phyloP scores from a whole-genome alignment of 495 filamentous ascomycete species.

The Sporormia fimetaria region DNA sequence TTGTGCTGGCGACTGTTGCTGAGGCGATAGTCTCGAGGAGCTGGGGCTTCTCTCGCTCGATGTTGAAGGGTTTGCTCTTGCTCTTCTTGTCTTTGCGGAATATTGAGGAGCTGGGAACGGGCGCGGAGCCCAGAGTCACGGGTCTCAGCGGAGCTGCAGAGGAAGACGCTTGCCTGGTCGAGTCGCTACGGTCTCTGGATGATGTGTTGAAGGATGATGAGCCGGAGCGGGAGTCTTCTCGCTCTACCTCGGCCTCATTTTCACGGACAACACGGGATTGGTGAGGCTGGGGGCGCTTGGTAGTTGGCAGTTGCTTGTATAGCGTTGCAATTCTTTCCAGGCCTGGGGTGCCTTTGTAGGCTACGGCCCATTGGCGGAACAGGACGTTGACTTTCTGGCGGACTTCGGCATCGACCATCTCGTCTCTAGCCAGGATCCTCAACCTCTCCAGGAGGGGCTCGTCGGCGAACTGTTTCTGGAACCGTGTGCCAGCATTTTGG shows the following conservation, averaged over 20 bases:
- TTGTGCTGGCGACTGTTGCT: slow-evolving; percentile 77
- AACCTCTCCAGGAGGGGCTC: slow-evolving; percentile 90
- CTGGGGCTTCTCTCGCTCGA: slow-evolving; percentile 76
- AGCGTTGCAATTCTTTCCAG: slow-evolving; percentile 68
- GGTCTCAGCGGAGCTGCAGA: slow-evolving; percentile 21
- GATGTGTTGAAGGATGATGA: slow-evolving; percentile 7
- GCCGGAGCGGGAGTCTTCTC: slow-evolving; percentile 35
- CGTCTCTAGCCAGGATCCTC: slow-evolving; percentile 73
- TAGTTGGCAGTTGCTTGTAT: slow-evolving; percentile 66
- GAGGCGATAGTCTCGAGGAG: slow-evolving; percentile 76
- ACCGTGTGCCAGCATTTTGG: slow-evolving; percentile 82
- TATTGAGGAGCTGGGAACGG: slow-evolving; percentile 26
- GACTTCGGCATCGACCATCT: slow-evolving; percentile 74
- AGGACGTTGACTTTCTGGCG: slow-evolving; percentile 74
- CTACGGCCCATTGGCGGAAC: slow-evolving; percentile 76
- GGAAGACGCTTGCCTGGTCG: slow-evolving; percentile 17
- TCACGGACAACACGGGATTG: slow-evolving; percentile 72
- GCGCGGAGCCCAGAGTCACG: slow-evolving; percentile 16
- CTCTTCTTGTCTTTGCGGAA: slow-evolving; percentile 39
- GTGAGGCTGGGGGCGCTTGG: slow-evolving; percentile 52
- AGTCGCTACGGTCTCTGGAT: too few relatives aligned
- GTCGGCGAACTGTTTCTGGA: slow-evolving; percentile 79
- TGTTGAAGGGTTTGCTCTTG: slow-evolving; percentile 55
- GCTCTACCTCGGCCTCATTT: slow-evolving; percentile 52
- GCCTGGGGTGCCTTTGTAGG: slow-evolving; percentile 71